Evolutionary conservation across 495 filamentous ascomycete species (phyloP).

Genomic region (Lasiosphaeris hirsuta): DNA sequence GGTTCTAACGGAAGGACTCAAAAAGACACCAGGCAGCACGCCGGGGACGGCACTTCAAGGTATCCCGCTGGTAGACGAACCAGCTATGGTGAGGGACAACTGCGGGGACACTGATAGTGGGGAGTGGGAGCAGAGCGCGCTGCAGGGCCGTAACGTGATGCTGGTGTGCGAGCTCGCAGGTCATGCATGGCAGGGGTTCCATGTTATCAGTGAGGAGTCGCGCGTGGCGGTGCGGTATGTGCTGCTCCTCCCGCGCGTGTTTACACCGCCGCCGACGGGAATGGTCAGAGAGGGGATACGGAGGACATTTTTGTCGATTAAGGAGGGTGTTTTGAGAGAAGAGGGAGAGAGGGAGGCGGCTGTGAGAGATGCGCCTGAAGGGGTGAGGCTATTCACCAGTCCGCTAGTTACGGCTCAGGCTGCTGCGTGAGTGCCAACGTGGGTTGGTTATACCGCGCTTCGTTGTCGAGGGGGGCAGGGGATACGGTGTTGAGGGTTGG

Average conservation of each 20-base stretch:
- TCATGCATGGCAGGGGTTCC: neutral
- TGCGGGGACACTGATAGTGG: neutral
- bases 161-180: slow-evolving; percentile 12
- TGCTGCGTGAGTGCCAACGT: too few relatives aligned
- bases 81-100: neutral
- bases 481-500: too few relatives aligned
- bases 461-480: too few relatives aligned
- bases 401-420: too few relatives aligned
- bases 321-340: neutral
- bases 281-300: slow-evolving; percentile 5
- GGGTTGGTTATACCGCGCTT: too few relatives aligned
- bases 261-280: slow-evolving; percentile 8
- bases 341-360: neutral
- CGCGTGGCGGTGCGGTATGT: slow-evolving; percentile 12
- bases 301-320: slow-evolving; percentile 4
- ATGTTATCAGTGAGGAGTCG: neutral
- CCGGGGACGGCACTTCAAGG: neutral
- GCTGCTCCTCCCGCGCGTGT: slow-evolving; percentile 9
- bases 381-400: too few relatives aligned
- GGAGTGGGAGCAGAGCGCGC: slow-evolving; percentile 6
- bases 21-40: neutral
- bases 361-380: neutral
- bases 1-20: slow-evolving; percentile 5
- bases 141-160: slow-evolving; percentile 5
- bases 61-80: slow-evolving; percentile 5